Conservation (phyloP, 2,329 filamentous ascomycete species). For the Alternaria alternata region DNA sequence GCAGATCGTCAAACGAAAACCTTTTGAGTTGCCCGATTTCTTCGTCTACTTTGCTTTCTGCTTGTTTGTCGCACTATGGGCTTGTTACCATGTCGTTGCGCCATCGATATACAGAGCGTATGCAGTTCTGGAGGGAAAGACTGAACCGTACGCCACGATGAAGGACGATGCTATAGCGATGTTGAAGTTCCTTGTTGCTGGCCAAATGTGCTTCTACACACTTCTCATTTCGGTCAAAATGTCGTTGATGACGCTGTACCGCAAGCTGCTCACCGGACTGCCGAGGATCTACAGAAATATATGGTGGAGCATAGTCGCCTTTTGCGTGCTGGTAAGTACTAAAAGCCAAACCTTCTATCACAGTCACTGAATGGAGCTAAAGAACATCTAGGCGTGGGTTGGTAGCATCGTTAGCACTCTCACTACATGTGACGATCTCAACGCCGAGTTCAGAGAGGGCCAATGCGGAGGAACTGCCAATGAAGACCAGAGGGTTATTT, state of each 20-base stretch:
- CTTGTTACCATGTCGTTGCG: conserved; percentile 45
- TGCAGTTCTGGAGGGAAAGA: conserved; percentile 32
- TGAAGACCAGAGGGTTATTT: conserved; percentile 19
- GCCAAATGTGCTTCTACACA: conserved; percentile 41
- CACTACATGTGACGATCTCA: conserved; percentile 48
- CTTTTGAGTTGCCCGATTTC: conserved; percentile 22
- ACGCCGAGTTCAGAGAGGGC: conserved; percentile 47
- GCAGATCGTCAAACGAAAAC: conserved; percentile 17
- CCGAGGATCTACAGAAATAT: conserved; percentile 39
- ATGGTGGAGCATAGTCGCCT: conserved; percentile 47
- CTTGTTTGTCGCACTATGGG: conserved; percentile 36
- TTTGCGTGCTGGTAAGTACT: conserved; percentile 25
- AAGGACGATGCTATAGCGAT: conserved; percentile 39
- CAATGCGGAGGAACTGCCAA: conserved; percentile 30
- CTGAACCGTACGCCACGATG: conserved; percentile 38
- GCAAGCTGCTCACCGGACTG: conserved; percentile 38
- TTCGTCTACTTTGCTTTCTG: conserved; percentile 37
- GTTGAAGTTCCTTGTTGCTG: conserved; percentile 49
- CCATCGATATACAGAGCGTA: conserved; percentile 44
- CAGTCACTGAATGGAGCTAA: not conserved
- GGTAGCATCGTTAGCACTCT: conserved; percentile 48
- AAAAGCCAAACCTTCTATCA: not conserved
- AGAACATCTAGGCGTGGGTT: conserved; percentile 39
- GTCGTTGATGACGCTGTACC: conserved; percentile 47
- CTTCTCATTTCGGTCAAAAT: conserved; percentile 17